Percentiles rank a stretch among this genome's conserved stretches.
Evolutionary conservation across 345 rosid genomes (phyloP).

Genomic region (Draba incana): DNA sequence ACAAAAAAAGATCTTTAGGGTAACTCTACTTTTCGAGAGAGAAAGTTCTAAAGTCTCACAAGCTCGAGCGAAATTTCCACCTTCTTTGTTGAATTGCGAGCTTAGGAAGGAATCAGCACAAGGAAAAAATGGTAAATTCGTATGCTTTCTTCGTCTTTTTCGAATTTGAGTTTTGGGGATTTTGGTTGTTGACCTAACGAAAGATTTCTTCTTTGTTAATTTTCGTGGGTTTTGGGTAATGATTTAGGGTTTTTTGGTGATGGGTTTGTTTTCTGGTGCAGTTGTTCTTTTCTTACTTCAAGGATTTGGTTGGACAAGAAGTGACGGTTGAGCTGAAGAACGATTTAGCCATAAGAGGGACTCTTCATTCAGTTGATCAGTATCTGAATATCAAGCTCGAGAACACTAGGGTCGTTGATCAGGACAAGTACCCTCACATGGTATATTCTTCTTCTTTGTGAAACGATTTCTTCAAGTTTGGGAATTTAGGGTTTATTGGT

Average conservation of each 20-base stretch:
- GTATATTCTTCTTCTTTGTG: conserved; percentile 50
- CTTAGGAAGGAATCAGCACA: conserved; percentile 23
- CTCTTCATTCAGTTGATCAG: conserved; percentile 99
- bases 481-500: conserved; percentile 16
- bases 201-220: conserved; percentile 27
- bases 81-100: conserved; percentile 28
- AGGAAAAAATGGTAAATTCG: conserved; percentile 33
- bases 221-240: conserved; percentile 5
- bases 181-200: conserved; percentile 7
- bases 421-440: conserved; percentile 99
- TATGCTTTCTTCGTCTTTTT: background rate
- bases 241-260: conserved; percentile 22
- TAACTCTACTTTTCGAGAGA: background rate
- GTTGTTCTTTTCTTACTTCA: conserved; percentile 99
- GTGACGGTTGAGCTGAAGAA: conserved; percentile 99
- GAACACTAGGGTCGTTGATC: conserved; percentile 99
- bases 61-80: background rate
- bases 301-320: conserved; percentile 98
- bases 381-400: conserved; percentile 99
- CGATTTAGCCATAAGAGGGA: conserved; percentile 97
- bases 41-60: conserved; percentile 25
- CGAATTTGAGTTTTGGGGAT: background rate
- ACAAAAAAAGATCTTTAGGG: conserved; percentile 28
- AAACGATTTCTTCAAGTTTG: background rate
- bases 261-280: conserved; percentile 42